Base-by-base conservation (phyloP, 805 yeast genomes). In the Zygosaccharomyces gambellarensis region DNA sequence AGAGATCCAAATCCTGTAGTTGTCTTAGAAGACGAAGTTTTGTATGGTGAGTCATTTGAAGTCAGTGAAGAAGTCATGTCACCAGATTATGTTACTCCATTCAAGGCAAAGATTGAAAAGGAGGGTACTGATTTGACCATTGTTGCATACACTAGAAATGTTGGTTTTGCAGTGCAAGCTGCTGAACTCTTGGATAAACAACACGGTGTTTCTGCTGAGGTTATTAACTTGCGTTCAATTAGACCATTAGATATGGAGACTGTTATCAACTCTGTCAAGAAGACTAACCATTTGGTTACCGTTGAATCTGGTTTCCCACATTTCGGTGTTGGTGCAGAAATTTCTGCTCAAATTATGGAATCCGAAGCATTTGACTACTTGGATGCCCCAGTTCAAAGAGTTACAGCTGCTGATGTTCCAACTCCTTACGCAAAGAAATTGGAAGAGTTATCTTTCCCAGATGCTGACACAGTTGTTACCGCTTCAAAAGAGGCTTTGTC, bases 371-470 rank as follows among this genome's bases (percentile, higher is more conserved):
- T 94, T 60, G 99, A 94, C 74, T 88, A 90, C 81, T 81, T 94
- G 68, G 99, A 94, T 74, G 95, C 98, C 53, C 99, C 99, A 62
- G 88, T 94, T 59, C 95, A 85, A 77, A 89, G 99, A 80, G 92
- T 90, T 64, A 94, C 99, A 52, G 99, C 99, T 72, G 95, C 98
- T 69, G 99, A 94, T 77, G 97, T 90, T 29, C 99, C 99, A 72
- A 94, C 99, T 61, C 99, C 99, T 58, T 94, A 94, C 70, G 96
- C 97, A 62, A 81, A 83, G 72, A 90, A 85, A 75, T 81, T 94
- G 69, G 99, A 94, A 82, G 95, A 87, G 76, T 87, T 94, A 69
- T 97, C 98, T 49, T 94, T 94, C 97, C 99, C 99, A 72, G 96
- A 90, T 71, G 79, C 87, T 49, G 92, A 87, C 66, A 81, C 90